Evolutionary conservation across 768 basidiomycete species (phyloP), one percentile per base, ranked within the genome.

Genomic region (Suillus tomentosus): DNA sequence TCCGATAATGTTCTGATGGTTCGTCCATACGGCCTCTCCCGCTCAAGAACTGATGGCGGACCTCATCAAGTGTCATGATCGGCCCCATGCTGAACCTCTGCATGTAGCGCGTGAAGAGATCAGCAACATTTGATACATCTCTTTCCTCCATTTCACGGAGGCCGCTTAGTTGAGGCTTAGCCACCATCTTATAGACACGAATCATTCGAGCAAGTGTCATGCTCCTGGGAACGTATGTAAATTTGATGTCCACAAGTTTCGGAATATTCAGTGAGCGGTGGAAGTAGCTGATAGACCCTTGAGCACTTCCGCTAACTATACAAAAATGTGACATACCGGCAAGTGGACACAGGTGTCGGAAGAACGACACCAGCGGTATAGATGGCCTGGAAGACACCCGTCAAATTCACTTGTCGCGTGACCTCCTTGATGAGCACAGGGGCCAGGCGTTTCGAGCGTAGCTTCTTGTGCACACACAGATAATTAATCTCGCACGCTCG

Each of bases 391-490:
- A 97, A 98, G 60, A 97, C 82, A 39, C 93, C 93, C 66, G 87
- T 84, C 43, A 99, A 82, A 74, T 99, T 87, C 60, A 92, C 92
- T 72, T 94, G 93, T 24, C 97, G 84, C 0, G 97, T 99, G 31
- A 99, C 91, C 73, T 99, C 97, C 74, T 97, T 97, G 79, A 99
- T 99, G 58, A 99, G 83, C 14, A 99, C 93, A 0, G 97, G 97
- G 0, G 97, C 90, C 27, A 99, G 81, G 47, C 97, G 91, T 75
- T 98, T 98, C 0, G 94, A 92, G 19, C 97, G 90, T 42, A 99
- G 80, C 77, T 97, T 98, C 81, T 99, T 99, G 84, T 97, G 96
- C 1, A 98, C 89, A 71, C 95, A 96, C 58, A 99, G 89, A 77
- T 93, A 99, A 76, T 99, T 99, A 80, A 99, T 96, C 77, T 99